Base-by-base conservation (phyloP, 257 asterid species). In the Solanum rostratum region DNA sequence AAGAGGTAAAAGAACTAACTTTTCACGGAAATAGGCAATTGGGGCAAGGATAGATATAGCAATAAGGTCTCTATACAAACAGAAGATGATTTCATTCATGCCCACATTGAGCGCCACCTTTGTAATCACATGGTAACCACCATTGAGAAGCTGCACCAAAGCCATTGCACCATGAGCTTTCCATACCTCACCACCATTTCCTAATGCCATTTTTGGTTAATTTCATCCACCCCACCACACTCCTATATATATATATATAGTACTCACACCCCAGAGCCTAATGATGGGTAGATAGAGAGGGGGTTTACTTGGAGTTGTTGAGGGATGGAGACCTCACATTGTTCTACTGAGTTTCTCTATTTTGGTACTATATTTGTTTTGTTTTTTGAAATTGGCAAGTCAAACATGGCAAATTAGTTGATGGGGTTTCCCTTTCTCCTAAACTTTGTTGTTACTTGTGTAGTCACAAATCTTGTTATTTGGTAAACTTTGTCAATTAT, bases 91-190 rank as follows among this genome's bases (percentile, higher is more conserved):
- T 96, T 97, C 96, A 89, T 92, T 97, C 79, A 95, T 89, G 49
- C 99, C 99, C 76, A 93, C 97, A 84, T 94, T 93, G 84, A 97
- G 98, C 27, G 99, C 99, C 50, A 97, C 92, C 83, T 95, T 97
- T 52, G 98, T 94, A 86, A 97, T 90, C 85, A 97, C 98, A 89
- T 97, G 99, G 89, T 93, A 92, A 1, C 93, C 98, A 85, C 98
- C 97, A 85, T 84, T 79, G 87, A 92, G 87, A 53, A 97, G 87
- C 92, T 95, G 98, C 53, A 97, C 98, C 88, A 89, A 81, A 81
- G 92, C 98, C 98, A 97, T 91, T 65, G 97, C 97, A 87, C 88
- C 45, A 81, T 97, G 98, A 14, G 99, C 99, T 88, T 87, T 89
- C 92, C 91, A 82, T 11, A 88, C 92, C 84, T 93, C 97, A 83